Percentiles rank a stretch among this genome's conserved stretches.
These are phyloP conservation scores for Tulasnella sp. DNA, from an alignment of 768 basidiomycete genomes.

Conservation along the genomic window DNA sequence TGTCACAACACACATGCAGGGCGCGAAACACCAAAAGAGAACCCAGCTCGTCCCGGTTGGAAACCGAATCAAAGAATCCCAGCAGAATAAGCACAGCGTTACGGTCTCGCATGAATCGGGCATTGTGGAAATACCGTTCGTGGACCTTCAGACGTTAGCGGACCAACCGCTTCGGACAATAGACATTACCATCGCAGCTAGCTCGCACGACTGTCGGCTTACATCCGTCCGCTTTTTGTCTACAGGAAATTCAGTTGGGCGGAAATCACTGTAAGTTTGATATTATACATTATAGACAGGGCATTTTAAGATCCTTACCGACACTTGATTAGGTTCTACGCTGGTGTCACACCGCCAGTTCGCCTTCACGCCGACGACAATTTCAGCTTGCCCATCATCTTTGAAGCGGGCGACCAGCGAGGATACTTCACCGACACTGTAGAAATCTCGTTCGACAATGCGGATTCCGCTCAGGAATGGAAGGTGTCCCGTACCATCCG, in stretches of 20 bases:
- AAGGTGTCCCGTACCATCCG: constrained; percentile 16
- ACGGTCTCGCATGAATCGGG: not conserved
- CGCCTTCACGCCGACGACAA: not conserved
- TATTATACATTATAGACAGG: not conserved
- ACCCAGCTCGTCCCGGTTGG: not conserved
- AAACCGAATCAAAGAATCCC: not conserved
- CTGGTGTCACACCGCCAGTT: not conserved
- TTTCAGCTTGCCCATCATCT: not conserved
- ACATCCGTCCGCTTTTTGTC: not conserved
- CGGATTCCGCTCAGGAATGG: not conserved
- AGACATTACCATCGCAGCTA: not conserved
- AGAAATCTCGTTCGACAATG: constrained; percentile 13
- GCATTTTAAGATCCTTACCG: not conserved
- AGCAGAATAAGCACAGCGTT: not conserved
- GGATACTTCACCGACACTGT: constrained; percentile 22
- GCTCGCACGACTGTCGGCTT: not conserved
- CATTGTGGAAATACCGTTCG: not conserved
- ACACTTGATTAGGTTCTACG: not conserved
- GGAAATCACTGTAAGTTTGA: not conserved
- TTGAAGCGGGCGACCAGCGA: not conserved
- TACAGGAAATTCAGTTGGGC: not conserved
- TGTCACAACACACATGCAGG: not conserved
- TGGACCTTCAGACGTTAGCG: not conserved
- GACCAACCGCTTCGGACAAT: not conserved
- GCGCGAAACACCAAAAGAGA: not conserved